Conservation (phyloP, 352 stramenopile species). For the Globisporangium uncinulatum region DNA sequence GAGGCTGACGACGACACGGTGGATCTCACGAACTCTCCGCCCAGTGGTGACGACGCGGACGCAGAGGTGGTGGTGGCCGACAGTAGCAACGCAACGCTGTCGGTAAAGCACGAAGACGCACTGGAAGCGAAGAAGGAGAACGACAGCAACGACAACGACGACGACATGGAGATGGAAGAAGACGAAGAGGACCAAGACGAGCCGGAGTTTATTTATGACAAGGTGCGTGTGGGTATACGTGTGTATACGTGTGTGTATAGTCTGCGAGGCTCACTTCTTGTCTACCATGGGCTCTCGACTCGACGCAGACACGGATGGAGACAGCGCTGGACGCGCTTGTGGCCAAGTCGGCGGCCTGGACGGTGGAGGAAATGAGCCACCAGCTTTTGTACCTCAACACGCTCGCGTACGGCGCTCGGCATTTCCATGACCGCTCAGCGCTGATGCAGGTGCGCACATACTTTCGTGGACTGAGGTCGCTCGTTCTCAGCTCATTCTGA, state of each 20-base stretch:
- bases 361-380: constrained; percentile 64
- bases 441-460: constrained; percentile 50
- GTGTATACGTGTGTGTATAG: neutral
- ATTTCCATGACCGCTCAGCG: constrained; percentile 48
- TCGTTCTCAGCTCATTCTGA: neutral
- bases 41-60: constrained; percentile 1
- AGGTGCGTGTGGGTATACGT: constrained; percentile 33
- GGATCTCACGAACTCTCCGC: constrained; percentile 1
- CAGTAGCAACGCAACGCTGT: neutral
- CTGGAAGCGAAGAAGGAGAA: neutral
- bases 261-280: neutral
- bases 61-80: constrained; percentile 1
- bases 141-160: constrained; percentile 7
- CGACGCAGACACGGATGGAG: constrained; percentile 44
- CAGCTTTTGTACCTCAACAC: constrained; percentile 67
- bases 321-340: constrained; percentile 42
- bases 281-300: neutral
- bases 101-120: neutral
- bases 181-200: constrained; percentile 11
- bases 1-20: neutral
- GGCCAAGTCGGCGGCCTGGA: constrained; percentile 56
- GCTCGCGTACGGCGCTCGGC: constrained; percentile 58
- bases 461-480: neutral
- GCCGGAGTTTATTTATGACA: constrained; percentile 71
- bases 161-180: constrained; percentile 9